Percentiles rank a stretch among this genome's conserved stretches.
These are phyloP conservation scores for Cryptosporidium sp. DNA, from an alignment of 169 alveolate genomes.

Conservation along the genomic window DNA sequence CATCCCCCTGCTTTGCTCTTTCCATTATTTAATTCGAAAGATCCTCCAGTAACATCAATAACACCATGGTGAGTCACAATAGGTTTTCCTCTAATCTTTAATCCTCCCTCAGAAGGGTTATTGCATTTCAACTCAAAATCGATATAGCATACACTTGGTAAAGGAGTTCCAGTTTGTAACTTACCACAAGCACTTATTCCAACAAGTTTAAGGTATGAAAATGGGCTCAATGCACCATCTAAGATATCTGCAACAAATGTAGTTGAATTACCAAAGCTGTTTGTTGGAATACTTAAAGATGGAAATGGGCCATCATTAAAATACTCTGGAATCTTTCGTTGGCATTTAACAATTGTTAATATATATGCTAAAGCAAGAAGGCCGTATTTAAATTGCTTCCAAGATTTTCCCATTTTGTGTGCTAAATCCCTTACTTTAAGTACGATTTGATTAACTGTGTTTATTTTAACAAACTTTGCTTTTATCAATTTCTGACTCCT, in stretches of 20 bases:
- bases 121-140: slow-evolving; percentile 44
- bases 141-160: slow-evolving; percentile 32
- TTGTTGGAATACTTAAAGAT: slow-evolving; percentile 58
- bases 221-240: slow-evolving; percentile 63
- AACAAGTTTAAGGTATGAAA: slow-evolving; percentile 46
- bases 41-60: slow-evolving; percentile 65
- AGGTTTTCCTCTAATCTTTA: slow-evolving; percentile 59
- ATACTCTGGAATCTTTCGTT: slow-evolving; percentile 38
- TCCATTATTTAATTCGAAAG: slow-evolving; percentile 57
- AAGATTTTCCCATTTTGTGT: not conserved
- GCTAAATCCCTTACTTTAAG: not conserved
- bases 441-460: not conserved
- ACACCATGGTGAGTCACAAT: slow-evolving; percentile 53
- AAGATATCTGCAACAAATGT: slow-evolving; percentile 45
- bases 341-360: not conserved
- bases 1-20: slow-evolving; percentile 25
- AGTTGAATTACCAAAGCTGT: not conserved
- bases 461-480: not conserved
- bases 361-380: not conserved
- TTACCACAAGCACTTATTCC: slow-evolving; percentile 68
- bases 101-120: slow-evolving; percentile 56
- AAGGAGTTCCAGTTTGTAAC: slow-evolving; percentile 49
- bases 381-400: not conserved
- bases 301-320: slow-evolving; percentile 58
- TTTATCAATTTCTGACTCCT: not conserved